Evolutionary conservation across 163 green algal species (phyloP), one percentile per base, ranked within the genome.

Genomic region (Chloromonas sp.): DNA sequence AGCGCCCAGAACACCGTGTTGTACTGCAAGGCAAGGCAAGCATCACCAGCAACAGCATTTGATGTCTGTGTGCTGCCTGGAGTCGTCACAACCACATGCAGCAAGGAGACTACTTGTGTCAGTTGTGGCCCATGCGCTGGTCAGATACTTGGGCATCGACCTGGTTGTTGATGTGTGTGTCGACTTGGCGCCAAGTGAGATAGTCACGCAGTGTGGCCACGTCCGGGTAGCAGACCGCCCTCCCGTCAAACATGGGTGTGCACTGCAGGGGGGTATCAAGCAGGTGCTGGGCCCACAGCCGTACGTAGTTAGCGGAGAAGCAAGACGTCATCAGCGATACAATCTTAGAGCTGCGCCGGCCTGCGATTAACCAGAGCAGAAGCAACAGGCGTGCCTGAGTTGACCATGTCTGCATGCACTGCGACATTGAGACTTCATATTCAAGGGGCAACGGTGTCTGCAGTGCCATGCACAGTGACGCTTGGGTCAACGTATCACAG

Each of bases 81-180:
- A 36, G 36, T 36, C 36, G 36, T 36, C 36, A 36, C 36, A 36
- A 36, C 36, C 36, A 36, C 36, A 36, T 36, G 36, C 36, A 36
- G 36, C 36, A 36, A 36, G 36, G 36, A 36, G 36, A 36, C 36
- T 36, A 36, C 36, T 36, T 36, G 36, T 36, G 36, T 36, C 36
- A 36, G 36, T 36, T 36, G 36, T 36, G 36, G 36, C 36, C 36
- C 36, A 36, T 36, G 36, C 36, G 36, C 36, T 36, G 36, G 36
- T 36, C 36, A 36, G 36, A 36, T 36, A 36, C 36, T 36, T 36
- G 36, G 36, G 36, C 36, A 36, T 36, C 36, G 36, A 95, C 93
- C 89, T 96, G 94, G 89, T 97, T 98, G 89, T 99, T 99, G 86
- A 99, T 95, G 89, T 99, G 96, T 0, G 94, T 96, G 92, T 99